Evolutionary conservation across 192 early-diverging fungal species (phyloP), one percentile per base, ranked within the genome.

Genomic region (Coemansia sp.): DNA sequence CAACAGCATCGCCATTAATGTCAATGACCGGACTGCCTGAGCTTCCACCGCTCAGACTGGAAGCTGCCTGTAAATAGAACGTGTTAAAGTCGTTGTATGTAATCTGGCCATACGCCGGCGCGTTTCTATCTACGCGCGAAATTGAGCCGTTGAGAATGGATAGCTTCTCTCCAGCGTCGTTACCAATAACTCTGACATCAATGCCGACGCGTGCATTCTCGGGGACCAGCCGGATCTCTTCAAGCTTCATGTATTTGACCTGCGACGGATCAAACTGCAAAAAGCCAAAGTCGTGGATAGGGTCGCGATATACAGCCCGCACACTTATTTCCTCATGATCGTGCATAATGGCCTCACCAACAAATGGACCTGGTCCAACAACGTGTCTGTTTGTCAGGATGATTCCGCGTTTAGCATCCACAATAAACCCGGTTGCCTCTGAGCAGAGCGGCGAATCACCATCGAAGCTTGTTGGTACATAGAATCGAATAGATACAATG

Each of bases 201-300:
- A 91, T 68, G 8, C 91, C 91, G 1, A 90, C 87, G 42, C 83
- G 83, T 15, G 87, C 89, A 3, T 78, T 53, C 49, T 87, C 84
- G 0, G 91, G 89, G 22, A 80, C 78, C 24, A 92, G 74, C 21
- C 76, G 69, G 52, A 92, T 91, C 55, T 86, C 81, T 10, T 77
- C 68, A 4, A 90, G 64, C 15, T 85, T 65, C 83, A 89, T 89
- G 57, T 85, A 87, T 53, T 87, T 83, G 44, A 92, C 69, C 59
- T 84, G 73, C 24, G 61, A 56, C 5, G 84, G 86, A 57, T 92
- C 86, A 48, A 89, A 92, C 69, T 83, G 74, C 59, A 90, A 73
- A 57, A 92, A 89, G 5, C 89, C 89, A 87, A 90, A 92, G 74
- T 92, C 90, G 64, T 92, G 90, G 39, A 92, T 81, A 0, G 90